phyloP scores from a whole-genome alignment of 2,329 filamentous ascomycete genomes.

The Aspergillus awamori region DNA sequence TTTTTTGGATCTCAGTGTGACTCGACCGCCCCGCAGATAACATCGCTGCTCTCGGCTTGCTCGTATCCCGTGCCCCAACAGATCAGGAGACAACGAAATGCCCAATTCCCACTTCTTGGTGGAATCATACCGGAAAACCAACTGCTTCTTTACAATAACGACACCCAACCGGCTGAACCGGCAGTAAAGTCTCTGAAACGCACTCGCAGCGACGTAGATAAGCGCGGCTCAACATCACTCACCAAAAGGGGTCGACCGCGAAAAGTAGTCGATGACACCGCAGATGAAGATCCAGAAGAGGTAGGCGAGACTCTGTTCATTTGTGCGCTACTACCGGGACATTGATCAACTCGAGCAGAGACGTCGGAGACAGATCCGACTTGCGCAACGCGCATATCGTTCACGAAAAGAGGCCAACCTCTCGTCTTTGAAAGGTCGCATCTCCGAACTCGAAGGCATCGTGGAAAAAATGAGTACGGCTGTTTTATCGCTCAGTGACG shows the following conservation, averaged over 20 bases:
- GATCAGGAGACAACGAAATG: neutral
- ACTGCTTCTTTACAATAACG: neutral
- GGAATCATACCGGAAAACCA: neutral
- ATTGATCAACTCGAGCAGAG: conserved; percentile 17
- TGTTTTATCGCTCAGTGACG: conserved; percentile 26
- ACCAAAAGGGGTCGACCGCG: conserved; percentile 27
- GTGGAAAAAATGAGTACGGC: conserved; percentile 29
- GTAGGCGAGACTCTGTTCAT: conserved; percentile 7
- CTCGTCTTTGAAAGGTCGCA: conserved; percentile 23
- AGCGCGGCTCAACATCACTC: neutral
- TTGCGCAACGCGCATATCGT: conserved; percentile 32
- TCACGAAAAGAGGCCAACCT: conserved; percentile 29
- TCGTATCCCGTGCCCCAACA: conserved; percentile 24
- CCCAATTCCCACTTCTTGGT: neutral
- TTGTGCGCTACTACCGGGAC: neutral
- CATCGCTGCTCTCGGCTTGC: conserved; percentile 23
- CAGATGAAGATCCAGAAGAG: conserved; percentile 23
- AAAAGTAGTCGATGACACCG: conserved; percentile 15
- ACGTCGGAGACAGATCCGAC: conserved; percentile 29
- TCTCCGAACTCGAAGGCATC: conserved; percentile 22
- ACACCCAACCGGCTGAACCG: neutral
- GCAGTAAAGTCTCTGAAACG: conserved; percentile 7
- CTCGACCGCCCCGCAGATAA: conserved; percentile 16
- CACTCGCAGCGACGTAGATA: neutral
- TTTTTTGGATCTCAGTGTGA: neutral